Conservation (phyloP, 2,329 filamentous ascomycete genomes). For the Exophiala sp. region DNA sequence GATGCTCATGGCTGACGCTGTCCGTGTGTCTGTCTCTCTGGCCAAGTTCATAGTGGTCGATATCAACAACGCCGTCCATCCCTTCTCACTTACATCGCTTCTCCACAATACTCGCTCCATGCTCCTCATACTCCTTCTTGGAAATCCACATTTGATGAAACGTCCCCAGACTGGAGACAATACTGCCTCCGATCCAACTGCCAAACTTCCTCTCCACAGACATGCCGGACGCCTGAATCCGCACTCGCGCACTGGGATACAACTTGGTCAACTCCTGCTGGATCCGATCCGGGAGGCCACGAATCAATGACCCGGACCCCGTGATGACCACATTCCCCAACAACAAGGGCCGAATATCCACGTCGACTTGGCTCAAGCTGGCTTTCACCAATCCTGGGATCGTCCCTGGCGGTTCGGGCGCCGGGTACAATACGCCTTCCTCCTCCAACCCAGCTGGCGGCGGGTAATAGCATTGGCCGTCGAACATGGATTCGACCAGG, state of each 20-base stretch:
- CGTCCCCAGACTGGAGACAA: conserved; percentile 86
- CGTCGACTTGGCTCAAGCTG: conserved; percentile 72
- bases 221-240: conserved; percentile 79
- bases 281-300: conserved; percentile 85
- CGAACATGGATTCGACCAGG: conserved; percentile 84
- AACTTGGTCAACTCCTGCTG: conserved; percentile 74
- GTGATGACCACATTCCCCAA: conserved; percentile 89
- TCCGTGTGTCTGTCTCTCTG: background rate
- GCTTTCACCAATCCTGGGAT: conserved; percentile 76
- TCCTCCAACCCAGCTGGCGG: conserved; percentile 37
- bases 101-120: conserved; percentile 82
- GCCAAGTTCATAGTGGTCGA: background rate
- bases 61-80: too few relatives aligned
- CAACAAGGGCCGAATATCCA: conserved; percentile 76
- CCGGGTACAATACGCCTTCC: conserved; percentile 35
- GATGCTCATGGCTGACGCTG: too few relatives aligned
- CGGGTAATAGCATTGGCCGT: conserved; percentile 67
- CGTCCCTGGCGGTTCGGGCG: conserved; percentile 66
- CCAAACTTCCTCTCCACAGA: conserved; percentile 86
- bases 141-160: conserved; percentile 99
- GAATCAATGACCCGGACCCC: conserved; percentile 77
- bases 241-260: conserved; percentile 80
- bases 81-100: conserved; percentile 77
- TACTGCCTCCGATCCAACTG: conserved; percentile 93
- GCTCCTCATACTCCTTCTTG: conserved; percentile 95